phyloP scores from a whole-genome alignment of 805 yeast genomes.

The Cyberlindnera bimundalis region DNA sequence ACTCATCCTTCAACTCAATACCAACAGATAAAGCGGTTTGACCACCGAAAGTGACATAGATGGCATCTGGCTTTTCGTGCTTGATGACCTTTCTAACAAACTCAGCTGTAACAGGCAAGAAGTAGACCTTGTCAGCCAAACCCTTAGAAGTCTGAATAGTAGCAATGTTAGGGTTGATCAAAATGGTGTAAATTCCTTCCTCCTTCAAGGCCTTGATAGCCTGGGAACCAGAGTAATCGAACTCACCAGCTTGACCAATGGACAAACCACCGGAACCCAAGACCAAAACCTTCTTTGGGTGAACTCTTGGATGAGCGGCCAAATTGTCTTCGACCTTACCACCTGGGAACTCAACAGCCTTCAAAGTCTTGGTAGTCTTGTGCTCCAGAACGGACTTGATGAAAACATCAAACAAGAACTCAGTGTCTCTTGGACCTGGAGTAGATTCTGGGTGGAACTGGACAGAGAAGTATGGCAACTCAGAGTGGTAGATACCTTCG shows the following conservation, averaged over 20 bases:
- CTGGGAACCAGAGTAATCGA: conserved; percentile 98
- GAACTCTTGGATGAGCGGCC: conserved; percentile 71
- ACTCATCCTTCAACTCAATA: conserved; percentile 92
- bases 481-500: conserved; percentile 93
- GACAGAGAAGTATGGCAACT: conserved; percentile 90
- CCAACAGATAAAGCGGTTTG: conserved; percentile 98
- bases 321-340: conserved; percentile 72
- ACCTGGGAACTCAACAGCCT: conserved; percentile 88
- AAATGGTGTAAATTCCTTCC: conserved; percentile 93
- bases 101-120: conserved; percentile 95
- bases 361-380: conserved; percentile 51
- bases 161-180: conserved; percentile 97
- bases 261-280: conserved; percentile 98
- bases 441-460: conserved; percentile 99
- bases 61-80: conserved; percentile 95
- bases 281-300: conserved; percentile 87
- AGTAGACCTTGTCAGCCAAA: conserved; percentile 95
- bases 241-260: conserved; percentile 99
- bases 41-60: conserved; percentile 97
- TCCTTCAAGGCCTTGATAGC: conserved; percentile 98
- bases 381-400: conserved; percentile 69
- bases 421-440: conserved; percentile 99
- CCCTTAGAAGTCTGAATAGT: conserved; percentile 98
- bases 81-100: conserved; percentile 93
- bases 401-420: conserved; percentile 92